Conservation (phyloP, 306 rosid genomes). For the Fagus crenata region DNA sequence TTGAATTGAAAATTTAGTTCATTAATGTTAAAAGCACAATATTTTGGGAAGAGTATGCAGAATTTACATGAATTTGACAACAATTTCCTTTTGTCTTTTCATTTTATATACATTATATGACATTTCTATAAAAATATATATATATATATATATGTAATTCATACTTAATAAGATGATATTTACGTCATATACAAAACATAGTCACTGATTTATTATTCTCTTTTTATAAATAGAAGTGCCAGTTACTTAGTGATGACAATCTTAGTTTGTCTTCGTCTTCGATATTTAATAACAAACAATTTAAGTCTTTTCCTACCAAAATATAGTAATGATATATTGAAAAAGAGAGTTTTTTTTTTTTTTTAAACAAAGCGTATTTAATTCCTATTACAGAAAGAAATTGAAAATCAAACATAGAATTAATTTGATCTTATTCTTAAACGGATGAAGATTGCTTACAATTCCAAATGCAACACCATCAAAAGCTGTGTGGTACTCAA, state of each 20-base stretch:
- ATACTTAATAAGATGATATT: background rate
- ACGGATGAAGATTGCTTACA: conserved; percentile 54
- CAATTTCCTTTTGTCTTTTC: background rate
- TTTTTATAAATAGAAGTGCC: background rate
- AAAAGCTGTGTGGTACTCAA: conserved; percentile 91
- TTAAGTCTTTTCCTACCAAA: background rate
- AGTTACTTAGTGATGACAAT: background rate
- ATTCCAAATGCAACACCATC: conserved; percentile 93
- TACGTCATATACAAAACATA: background rate
- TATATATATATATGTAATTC: background rate
- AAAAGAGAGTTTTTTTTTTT: background rate
- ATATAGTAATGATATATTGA: background rate
- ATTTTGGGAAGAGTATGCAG: background rate
- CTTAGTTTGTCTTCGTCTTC: background rate
- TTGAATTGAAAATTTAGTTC: background rate
- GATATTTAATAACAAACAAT: background rate
- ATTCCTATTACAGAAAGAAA: conserved; percentile 13
- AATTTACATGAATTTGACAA: background rate
- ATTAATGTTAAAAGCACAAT: background rate
- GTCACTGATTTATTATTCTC: background rate
- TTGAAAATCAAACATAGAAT: conserved; percentile 11
- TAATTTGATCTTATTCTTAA: conserved; percentile 18
- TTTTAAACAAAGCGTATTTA: too few species aligned
- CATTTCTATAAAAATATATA: background rate
- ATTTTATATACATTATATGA: background rate